Evolutionary conservation across 2,329 filamentous ascomycete genomes (phyloP).

Genomic region (Helicocarpus griseus): DNA sequence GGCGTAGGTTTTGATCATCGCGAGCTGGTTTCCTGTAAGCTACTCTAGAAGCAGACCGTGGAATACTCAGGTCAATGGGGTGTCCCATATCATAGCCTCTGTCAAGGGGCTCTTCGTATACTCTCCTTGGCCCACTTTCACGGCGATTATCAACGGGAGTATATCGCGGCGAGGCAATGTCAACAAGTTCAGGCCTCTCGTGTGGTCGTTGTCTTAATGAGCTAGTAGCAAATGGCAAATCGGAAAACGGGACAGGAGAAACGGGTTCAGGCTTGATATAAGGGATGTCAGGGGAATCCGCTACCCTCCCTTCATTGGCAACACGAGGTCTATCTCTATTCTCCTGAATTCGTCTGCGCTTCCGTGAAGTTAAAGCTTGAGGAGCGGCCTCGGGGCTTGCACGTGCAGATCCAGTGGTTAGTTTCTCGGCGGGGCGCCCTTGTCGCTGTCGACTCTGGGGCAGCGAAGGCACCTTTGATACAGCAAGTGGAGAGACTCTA

Average conservation of each 20-base stretch:
- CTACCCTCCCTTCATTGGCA: conserved; percentile 24
- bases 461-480: conserved; percentile 41
- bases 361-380: conserved; percentile 39
- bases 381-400: conserved; percentile 36
- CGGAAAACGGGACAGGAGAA: conserved; percentile 49
- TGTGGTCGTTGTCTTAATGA: conserved; percentile 23
- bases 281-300: conserved; percentile 33
- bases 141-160: conserved; percentile 26
- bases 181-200: conserved; percentile 40
- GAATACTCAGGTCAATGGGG: conserved; percentile 23
- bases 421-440: conserved; percentile 23
- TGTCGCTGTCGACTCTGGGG: conserved; percentile 46
- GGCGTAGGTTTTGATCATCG: conserved; percentile 37
- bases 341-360: conserved; percentile 41
- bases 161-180: conserved; percentile 33
- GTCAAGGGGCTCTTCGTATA: conserved; percentile 28
- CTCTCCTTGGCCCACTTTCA: conserved; percentile 20
- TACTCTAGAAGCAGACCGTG: conserved; percentile 32
- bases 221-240: conserved; percentile 30
- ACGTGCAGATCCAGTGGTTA: conserved; percentile 24
- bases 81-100: conserved; percentile 17
- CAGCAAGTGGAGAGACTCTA: conserved; percentile 52
- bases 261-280: conserved; percentile 55
- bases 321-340: conserved; percentile 24
- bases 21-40: conserved; percentile 27